Evolutionary conservation across 495 filamentous ascomycete species (phyloP).

Genomic region (Neurospora sp.): DNA sequence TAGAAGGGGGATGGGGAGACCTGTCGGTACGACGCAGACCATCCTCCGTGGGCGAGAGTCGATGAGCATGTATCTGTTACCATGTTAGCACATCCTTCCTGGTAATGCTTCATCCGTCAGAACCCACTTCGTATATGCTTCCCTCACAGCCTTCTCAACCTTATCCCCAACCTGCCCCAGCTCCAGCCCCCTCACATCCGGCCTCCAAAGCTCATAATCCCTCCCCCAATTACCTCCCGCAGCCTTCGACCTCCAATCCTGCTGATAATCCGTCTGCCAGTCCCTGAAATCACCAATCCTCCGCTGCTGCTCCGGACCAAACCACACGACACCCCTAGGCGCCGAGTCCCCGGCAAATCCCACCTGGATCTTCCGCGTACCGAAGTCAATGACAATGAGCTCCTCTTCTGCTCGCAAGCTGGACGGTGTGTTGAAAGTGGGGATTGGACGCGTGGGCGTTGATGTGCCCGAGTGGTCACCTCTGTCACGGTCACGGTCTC

Average conservation of each 20-base stretch:
- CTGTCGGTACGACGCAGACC: slow-evolving; percentile 61
- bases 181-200: slow-evolving; percentile 62
- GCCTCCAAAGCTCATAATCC: slow-evolving; percentile 71
- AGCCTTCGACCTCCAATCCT: slow-evolving; percentile 33
- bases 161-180: slow-evolving; percentile 77
- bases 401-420: slow-evolving; percentile 78
- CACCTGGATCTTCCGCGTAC: slow-evolving; percentile 64
- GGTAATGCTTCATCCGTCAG: not conserved
- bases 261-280: slow-evolving; percentile 49
- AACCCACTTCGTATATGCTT: slow-evolving; percentile 67
- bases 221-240: slow-evolving; percentile 51
- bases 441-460: slow-evolving; percentile 49
- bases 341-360: slow-evolving; percentile 75
- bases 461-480: slow-evolving; percentile 34
- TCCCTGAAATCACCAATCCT: slow-evolving; percentile 73
- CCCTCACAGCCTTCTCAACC: slow-evolving; percentile 72
- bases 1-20: slow-evolving; percentile 68
- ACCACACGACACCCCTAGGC: slow-evolving; percentile 63
- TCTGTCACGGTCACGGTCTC: slow-evolving; percentile 4
- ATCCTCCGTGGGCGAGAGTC: slow-evolving; percentile 66
- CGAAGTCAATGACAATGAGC: slow-evolving; percentile 71
- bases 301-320: slow-evolving; percentile 61
- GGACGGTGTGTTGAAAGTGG: slow-evolving; percentile 62
- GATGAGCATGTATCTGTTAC: slow-evolving; percentile 57
- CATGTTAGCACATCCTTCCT: not conserved